Evolutionary conservation across 1,284 basidiomycete species (phyloP), one percentile per base, ranked within the genome.

Genomic region (Volvariella surrecta): DNA sequence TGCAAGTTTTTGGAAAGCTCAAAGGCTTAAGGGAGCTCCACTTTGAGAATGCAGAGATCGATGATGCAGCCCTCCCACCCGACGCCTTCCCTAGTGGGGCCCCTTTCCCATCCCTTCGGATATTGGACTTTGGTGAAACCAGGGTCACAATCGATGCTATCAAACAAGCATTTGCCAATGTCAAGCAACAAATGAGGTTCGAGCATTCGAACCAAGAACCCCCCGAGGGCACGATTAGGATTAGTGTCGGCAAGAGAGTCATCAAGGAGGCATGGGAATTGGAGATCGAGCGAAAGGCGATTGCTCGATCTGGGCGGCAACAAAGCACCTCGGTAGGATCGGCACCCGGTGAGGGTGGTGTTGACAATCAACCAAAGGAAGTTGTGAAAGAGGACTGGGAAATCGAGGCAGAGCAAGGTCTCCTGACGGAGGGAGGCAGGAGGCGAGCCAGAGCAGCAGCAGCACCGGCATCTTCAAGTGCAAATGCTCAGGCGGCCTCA

Each of bases 241-340:
- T 88, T 16, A 62, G 76, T n/a, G 66, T 85, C 2, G 85, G 84
- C 7, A 85, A 83, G 61, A 71, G 68, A 51, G 63, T 85, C 16
- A 53, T 83, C 42, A 78, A 76, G 52, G 85, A 89, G 58, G 58
- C 73, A 22, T 88, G 85, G 85, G 85, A 89, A 57, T 53, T 89
- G 15, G 83, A 84, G 55, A 65, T 76, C 8, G 85, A 88, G 51
- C 64, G 67, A 34, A 68, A 72, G 44, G 55, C 65, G 13, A 73
- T n/a, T n/a, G n/a, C n/a, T n/a, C n/a, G 70, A 47, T 55, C 56
- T 9, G 61, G 61, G 39, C 54, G 34, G 11, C 24, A 28, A 7
- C 34, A 35, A 8, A 35, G 6, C 34, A 9, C 9, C 30, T 9
- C 30, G 30, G 30, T 9, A 9, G 30, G 15, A 35, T 35, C 34